A percentile compares a stretch with the other conserved stretches of the same genome.
phyloP scores from a whole-genome alignment of 352 stramenopile species.

The Phytophthora nicotianae region DNA sequence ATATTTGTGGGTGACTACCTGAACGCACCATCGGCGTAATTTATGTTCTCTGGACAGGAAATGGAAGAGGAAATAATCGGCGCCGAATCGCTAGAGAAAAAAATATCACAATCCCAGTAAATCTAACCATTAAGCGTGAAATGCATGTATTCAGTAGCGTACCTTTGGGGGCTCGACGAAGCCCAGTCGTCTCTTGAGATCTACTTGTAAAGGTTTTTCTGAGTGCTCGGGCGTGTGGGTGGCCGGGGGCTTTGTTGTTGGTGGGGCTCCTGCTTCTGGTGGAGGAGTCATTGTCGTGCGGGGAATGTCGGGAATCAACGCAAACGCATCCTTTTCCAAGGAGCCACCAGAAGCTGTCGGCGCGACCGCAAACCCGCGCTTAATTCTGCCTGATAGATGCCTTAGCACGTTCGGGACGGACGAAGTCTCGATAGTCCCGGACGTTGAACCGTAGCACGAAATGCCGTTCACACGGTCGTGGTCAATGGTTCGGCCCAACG shows the following conservation, averaged over 20 bases:
- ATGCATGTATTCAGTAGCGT: background rate
- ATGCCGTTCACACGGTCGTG: slow-evolving; percentile 16
- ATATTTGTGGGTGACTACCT: slow-evolving; percentile 52
- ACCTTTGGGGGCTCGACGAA: slow-evolving; percentile 26
- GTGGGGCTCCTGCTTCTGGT: slow-evolving; percentile 33
- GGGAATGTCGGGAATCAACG: slow-evolving; percentile 37
- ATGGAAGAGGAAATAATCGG: slow-evolving; percentile 50
- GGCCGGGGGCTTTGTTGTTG: slow-evolving; percentile 3
- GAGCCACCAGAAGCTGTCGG: slow-evolving; percentile 40
- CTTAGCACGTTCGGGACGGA: slow-evolving; percentile 17
- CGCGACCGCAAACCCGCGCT: slow-evolving; percentile 39
- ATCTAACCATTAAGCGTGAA: background rate
- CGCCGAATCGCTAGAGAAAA: slow-evolving; percentile 46
- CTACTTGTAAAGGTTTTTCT: slow-evolving; percentile 11
- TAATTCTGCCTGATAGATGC: slow-evolving; percentile 38
- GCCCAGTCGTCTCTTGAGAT: slow-evolving; percentile 26
- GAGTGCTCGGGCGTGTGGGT: slow-evolving; percentile 2
- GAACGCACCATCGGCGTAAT: slow-evolving; percentile 59
- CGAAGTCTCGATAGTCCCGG: slow-evolving; percentile 21
- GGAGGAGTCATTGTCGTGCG: slow-evolving; percentile 36
- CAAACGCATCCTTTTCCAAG: slow-evolving; percentile 47
- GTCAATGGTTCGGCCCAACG: slow-evolving; percentile 19
- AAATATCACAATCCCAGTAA: background rate
- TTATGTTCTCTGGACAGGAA: slow-evolving; percentile 51
- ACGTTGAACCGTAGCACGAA: slow-evolving; percentile 30